Evolutionary conservation across 2,329 filamentous ascomycete species (phyloP), one percentile per base, ranked within the genome.

Genomic region (Blastomyces gilchristii): DNA sequence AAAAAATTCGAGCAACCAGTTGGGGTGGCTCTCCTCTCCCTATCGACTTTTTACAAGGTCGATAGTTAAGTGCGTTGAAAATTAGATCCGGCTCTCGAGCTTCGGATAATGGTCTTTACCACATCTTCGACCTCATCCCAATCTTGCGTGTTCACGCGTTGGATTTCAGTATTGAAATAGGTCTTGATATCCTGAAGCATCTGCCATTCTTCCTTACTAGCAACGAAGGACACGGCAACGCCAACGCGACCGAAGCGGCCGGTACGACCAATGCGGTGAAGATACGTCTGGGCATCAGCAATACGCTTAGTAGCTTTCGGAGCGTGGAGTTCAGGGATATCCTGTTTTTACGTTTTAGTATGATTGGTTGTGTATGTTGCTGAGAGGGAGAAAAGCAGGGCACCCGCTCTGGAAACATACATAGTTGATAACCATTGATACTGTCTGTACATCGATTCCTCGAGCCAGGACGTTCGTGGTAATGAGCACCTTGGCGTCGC

Each of bases 381-480:
- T 37, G n/a, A 25, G 31, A 22, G 34, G 34, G 4, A 28, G 41
- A 37, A 14, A 22, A 22, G 58, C 41, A 28, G 61, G 16, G 18
- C 18, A 4, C 1, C 7, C 4, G 25, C 31, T 37, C 16, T 8
- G 37, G 22, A 49, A 31, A 73, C 79, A 67, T 77, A 83, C 82
- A 77, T 99, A 99, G 81, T 99, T 99, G 81, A 99, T 91, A 62
- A 99, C 94, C 87, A 99, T 94, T 11, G 91, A 96, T 16, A 99
- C 94, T 37, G 87, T 87, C 78, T 95, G 76, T 73, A 97, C 80
- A 72, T 99, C 94, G 71, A 99, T 97, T 73, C 94, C 94, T 72
- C 94, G 91, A 9, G 94, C 90, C 64, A 99, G 84, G 47, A 99
- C 92, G 72, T 99, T 99, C 69, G 94, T 99, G 1, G 94, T 95